These are phyloP conservation scores for Fistulifera solaris DNA, from an alignment of 108 stramenopile genomes.

Conservation along the genomic window DNA sequence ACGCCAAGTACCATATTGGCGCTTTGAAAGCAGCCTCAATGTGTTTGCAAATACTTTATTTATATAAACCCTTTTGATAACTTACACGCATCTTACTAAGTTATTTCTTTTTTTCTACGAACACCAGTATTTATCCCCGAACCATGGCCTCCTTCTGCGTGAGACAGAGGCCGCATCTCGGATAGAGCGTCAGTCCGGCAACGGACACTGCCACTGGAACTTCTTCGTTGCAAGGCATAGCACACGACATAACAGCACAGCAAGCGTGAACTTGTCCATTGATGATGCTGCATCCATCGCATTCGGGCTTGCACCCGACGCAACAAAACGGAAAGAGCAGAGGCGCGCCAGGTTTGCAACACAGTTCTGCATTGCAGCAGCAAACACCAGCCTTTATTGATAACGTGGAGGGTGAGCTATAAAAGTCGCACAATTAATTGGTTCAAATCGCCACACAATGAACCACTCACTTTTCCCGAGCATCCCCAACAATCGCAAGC, in stretches of 20 bases:
- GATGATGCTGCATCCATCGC: constrained; percentile 38
- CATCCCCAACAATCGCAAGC: not conserved
- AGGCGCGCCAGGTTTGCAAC: constrained; percentile 60
- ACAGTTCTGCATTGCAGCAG: constrained; percentile 37
- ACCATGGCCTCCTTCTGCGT: constrained; percentile 8
- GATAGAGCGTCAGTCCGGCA: constrained; percentile 32
- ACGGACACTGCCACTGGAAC: constrained; percentile 52
- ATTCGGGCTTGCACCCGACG: constrained; percentile 18
- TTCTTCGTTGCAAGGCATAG: constrained; percentile 70
- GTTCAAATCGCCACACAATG: not conserved
- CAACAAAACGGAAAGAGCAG: constrained; percentile 27
- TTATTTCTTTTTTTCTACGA: no score
- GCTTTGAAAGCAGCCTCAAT: no score
- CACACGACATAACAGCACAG: constrained; percentile 48
- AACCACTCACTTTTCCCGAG: constrained; percentile 7
- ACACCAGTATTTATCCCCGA: not conserved
- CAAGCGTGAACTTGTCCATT: constrained; percentile 53
- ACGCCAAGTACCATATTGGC: no score
- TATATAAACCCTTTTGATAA: no score
- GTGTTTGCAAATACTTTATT: no score
- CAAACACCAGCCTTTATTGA: constrained; percentile 13
- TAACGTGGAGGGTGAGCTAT: not conserved
- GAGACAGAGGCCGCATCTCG: constrained; percentile 6
- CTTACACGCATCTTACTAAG: no score
- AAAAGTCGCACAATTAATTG: not conserved